A percentile compares a stretch with the other conserved stretches of the same genome.
phyloP scores from a whole-genome alignment of 2,329 filamentous ascomycete genomes.

The Fusarium longipes region DNA sequence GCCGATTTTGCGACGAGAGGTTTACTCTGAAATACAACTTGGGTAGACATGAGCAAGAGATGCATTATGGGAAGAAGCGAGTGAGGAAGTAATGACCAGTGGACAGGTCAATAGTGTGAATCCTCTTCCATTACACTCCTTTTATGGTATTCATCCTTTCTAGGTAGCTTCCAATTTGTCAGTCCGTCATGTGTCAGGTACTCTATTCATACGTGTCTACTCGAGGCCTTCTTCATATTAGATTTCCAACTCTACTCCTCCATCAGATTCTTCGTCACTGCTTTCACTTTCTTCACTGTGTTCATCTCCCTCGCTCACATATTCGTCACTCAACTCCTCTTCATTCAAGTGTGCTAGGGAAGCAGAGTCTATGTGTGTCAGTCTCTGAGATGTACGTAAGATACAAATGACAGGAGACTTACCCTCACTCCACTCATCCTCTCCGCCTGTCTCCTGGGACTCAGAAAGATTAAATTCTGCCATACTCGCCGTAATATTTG shows the following conservation, averaged over 20 bases:
- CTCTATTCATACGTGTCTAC: not conserved
- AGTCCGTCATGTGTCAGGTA: too few relatives aligned
- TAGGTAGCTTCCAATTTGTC: not conserved
- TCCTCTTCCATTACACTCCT: not conserved
- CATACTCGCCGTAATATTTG: conserved; percentile 22
- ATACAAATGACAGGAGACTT: not conserved
- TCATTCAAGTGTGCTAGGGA: conserved; percentile 15
- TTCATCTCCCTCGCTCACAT: not conserved
- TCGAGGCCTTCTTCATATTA: too few relatives aligned
- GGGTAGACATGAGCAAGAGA: conserved; percentile 18
- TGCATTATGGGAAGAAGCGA: conserved; percentile 22
- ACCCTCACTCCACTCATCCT: conserved; percentile 3
- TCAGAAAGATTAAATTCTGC: conserved; percentile 3
- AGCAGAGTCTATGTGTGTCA: conserved; percentile 8
- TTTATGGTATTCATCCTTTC: not conserved
- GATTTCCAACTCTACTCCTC: conserved; percentile 13
- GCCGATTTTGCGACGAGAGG: conserved; percentile 3
- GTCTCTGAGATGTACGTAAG: too few relatives aligned
- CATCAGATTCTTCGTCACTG: conserved; percentile 23
- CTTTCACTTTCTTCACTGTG: not conserved
- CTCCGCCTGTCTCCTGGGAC: not conserved
- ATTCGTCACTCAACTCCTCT: not conserved
- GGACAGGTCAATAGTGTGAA: not conserved
- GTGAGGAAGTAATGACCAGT: not conserved
- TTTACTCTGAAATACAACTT: conserved; percentile 25